Percentiles rank a stretch among this genome's conserved stretches.
Evolutionary conservation across 495 filamentous ascomycete genomes (phyloP).

Genomic region (Friedmanniomyces simplex): DNA sequence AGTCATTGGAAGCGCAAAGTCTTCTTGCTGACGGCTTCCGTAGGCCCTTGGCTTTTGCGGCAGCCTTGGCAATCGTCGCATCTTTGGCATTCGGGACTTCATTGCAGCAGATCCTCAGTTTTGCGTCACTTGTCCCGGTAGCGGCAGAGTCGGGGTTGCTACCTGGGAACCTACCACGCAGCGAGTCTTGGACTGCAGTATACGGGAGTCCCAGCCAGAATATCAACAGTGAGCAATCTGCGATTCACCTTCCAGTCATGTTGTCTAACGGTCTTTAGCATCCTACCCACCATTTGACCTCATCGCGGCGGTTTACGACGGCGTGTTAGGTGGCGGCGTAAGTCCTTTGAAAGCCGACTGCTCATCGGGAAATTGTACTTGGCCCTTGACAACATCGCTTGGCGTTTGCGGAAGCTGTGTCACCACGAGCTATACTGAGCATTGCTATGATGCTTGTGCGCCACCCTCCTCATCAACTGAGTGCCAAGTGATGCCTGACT

Average conservation of each 20-base stretch:
- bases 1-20: too few relatives aligned
- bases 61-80: background rate
- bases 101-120: background rate
- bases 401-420: background rate
- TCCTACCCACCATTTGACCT: background rate
- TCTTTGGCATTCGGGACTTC: background rate
- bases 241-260: background rate
- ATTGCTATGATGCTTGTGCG: background rate
- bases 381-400: background rate
- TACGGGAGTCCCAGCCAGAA: background rate
- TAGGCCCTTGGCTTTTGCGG: background rate
- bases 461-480: background rate
- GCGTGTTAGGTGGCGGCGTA: background rate
- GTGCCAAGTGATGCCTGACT: background rate
- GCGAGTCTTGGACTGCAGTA: background rate
- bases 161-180: background rate
- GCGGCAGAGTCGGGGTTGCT: background rate
- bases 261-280: background rate
- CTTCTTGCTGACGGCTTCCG: background rate
- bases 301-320: background rate
- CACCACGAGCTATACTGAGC: background rate
- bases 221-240: background rate
- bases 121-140: background rate
- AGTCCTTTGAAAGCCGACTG: background rate
- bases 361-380: background rate